Evolutionary conservation across 2,329 filamentous ascomycete genomes (phyloP).

Genomic region (Eurotiales sp.): DNA sequence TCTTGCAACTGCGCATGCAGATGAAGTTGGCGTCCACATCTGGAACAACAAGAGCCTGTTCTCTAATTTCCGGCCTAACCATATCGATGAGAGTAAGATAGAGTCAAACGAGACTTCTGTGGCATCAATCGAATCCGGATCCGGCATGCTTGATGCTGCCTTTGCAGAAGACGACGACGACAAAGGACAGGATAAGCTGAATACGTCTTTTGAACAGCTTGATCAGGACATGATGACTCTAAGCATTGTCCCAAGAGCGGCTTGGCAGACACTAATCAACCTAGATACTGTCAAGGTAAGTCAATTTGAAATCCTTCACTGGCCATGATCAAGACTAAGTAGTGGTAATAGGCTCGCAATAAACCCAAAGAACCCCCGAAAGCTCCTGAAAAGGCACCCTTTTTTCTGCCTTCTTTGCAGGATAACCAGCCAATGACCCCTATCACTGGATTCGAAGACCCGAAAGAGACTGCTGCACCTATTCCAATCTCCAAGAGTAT

Average conservation of each 20-base stretch:
- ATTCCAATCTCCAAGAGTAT: constrained; percentile 65
- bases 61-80: constrained; percentile 78
- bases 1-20: constrained; percentile 81
- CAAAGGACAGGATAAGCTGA: constrained; percentile 49
- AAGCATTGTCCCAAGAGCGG: constrained; percentile 80
- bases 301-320: constrained; percentile 2
- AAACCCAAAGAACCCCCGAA: constrained; percentile 91
- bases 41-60: constrained; percentile 96
- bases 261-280: constrained; percentile 92
- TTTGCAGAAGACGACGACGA: constrained; percentile 56
- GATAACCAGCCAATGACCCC: constrained; percentile 23
- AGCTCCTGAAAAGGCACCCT: constrained; percentile 87
- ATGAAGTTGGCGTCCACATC: constrained; percentile 80
- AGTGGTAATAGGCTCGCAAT: constrained; percentile 67
- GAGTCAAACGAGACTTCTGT: constrained; percentile 64
- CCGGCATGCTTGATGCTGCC: constrained; percentile 71
- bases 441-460: constrained; percentile 16
- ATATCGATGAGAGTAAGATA: constrained; percentile 76
- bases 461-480: constrained; percentile 44
- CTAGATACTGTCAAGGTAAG: constrained; percentile 72
- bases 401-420: constrained; percentile 68
- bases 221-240: constrained; percentile 80
- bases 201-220: constrained; percentile 67
- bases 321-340: background rate
- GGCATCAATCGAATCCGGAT: constrained; percentile 75